phyloP scores from a whole-genome alignment of 2,329 filamentous ascomycete species.

The Botryosphaeria agaves region DNA sequence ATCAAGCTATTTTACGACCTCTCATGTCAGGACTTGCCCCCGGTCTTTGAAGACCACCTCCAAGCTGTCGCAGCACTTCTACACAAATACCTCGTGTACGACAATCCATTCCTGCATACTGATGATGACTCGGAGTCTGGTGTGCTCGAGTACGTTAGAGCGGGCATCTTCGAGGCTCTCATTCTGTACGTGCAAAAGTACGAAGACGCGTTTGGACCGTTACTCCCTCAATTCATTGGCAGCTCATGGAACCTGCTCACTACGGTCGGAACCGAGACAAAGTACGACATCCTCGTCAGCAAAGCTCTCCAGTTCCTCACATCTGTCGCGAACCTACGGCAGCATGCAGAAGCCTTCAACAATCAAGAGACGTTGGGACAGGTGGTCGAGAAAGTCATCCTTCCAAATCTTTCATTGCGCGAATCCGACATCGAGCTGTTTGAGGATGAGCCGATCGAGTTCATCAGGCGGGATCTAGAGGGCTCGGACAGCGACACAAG shows the following conservation, averaged over 20 bases:
- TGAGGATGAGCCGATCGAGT: slow-evolving; percentile 97
- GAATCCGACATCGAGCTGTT: slow-evolving; percentile 93
- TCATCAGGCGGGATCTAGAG: slow-evolving; percentile 86
- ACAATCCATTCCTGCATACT: slow-evolving; percentile 66
- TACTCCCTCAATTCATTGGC: slow-evolving; percentile 69
- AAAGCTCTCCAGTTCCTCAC: slow-evolving; percentile 90
- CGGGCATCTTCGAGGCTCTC: slow-evolving; percentile 81
- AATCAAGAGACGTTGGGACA: slow-evolving; percentile 61
- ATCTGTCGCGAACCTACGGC: slow-evolving; percentile 59
- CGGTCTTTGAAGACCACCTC: slow-evolving; percentile 84
- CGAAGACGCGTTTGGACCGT: slow-evolving; percentile 75
- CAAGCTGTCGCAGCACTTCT: slow-evolving; percentile 58
- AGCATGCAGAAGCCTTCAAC: slow-evolving; percentile 76
- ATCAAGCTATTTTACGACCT: slow-evolving; percentile 91
- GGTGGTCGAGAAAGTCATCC: slow-evolving; percentile 87
- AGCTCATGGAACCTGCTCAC: slow-evolving; percentile 87
- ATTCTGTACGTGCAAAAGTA: slow-evolving; percentile 89
- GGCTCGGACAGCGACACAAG: slow-evolving; percentile 92
- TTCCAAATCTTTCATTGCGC: slow-evolving; percentile 80
- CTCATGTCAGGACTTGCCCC: slow-evolving; percentile 91
- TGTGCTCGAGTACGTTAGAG: slow-evolving; percentile 70
- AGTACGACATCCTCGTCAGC: slow-evolving; percentile 89
- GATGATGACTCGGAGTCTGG: slow-evolving; percentile 84
- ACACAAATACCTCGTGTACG: slow-evolving; percentile 84
- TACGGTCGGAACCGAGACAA: slow-evolving; percentile 68